A percentile compares a stretch with the other conserved stretches of the same genome.
phyloP scores from a whole-genome alignment of 805 yeast species.

The Ogataea methanolica region DNA sequence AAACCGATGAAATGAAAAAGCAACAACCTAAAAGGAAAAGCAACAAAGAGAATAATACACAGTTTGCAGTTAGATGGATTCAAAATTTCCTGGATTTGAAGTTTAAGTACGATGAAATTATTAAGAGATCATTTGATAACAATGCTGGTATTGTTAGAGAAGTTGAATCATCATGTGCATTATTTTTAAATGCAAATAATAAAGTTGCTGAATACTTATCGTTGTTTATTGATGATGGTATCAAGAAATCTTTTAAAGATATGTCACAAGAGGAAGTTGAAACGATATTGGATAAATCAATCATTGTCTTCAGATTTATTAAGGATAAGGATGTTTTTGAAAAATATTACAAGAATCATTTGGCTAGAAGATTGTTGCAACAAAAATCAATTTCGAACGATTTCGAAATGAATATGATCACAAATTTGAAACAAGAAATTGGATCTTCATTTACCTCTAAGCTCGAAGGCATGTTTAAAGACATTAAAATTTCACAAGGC shows the following conservation, averaged over 20 bases:
- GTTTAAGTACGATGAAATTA: slow-evolving; percentile 44
- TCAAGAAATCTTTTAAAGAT: slow-evolving; percentile 46
- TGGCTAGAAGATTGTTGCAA: slow-evolving; percentile 72
- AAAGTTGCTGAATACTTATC: slow-evolving; percentile 53
- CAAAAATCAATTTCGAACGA: slow-evolving; percentile 45
- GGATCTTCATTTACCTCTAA: slow-evolving; percentile 78
- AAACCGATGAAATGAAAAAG: slow-evolving; percentile 5
- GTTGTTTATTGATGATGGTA: slow-evolving; percentile 51
- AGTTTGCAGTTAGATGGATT: slow-evolving; percentile 67
- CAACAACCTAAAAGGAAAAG: slow-evolving; percentile 17
- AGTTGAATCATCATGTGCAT: slow-evolving; percentile 57
- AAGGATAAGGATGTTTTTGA: slow-evolving; percentile 85
- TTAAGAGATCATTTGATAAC: slow-evolving; percentile 43
- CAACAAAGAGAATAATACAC: slow-evolving; percentile 35
- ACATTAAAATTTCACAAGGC: slow-evolving; percentile 57
- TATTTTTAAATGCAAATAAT: slow-evolving; percentile 49
- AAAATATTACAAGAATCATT: slow-evolving; percentile 75
- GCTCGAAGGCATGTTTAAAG: slow-evolving; percentile 83
- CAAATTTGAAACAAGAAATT: slow-evolving; percentile 66
- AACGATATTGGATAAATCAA: slow-evolving; percentile 47
- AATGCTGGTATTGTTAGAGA: slow-evolving; percentile 48
- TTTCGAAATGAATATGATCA: slow-evolving; percentile 63
- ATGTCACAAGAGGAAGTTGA: slow-evolving; percentile 42
- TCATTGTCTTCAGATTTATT: slow-evolving; percentile 60
- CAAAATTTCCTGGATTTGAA: slow-evolving; percentile 49